Base-by-base conservation (phyloP, 2,329 filamentous ascomycete species). In the Plectosphaerella cucumerina region DNA sequence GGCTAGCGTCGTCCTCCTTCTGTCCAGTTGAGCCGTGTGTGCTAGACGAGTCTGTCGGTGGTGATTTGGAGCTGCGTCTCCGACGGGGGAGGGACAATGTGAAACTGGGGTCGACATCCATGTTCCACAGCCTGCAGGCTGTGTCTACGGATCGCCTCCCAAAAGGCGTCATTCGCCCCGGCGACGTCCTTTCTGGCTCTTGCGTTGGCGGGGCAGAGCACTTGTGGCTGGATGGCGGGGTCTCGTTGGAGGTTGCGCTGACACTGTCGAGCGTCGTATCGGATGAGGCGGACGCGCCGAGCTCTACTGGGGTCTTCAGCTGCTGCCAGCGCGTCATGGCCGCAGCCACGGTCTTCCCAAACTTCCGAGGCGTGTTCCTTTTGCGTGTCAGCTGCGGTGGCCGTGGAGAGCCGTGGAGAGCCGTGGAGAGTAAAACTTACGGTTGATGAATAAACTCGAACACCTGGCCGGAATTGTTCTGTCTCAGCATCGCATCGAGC, bases 361-460 rank as follows among this genome's bases (percentile, higher is more conserved):
- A 50, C 26, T 59, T 59, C 21, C 56, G 47, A 2, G 58, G 58
- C 8, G 47, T 48, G 34, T 48, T 12, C 53, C 58, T 20, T 2
- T 42, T 5, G 9, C 20, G 12, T 15, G 17, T 42, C 9, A 42
- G 39, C 39, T 17, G 42, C 8, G 21, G 4, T 3, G 4, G 17
- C 14, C 20, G n/a, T 18, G 6, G n/a, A n/a, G n/a, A n/a, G n/a
- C n/a, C n/a, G n/a, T n/a, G n/a, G n/a, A n/a, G n/a, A n/a, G n/a
- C n/a, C n/a, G n/a, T n/a, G n/a, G n/a, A n/a, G n/a, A n/a, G n/a
- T n/a, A n/a, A n/a, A 2, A 55, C 58, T 50, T 43, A 59, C 58
- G 58, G 58, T 20, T 59, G 58, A 6, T 57, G 53, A 10, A 59
- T 53, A 8, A 59, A 56, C 43, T 59, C 58, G 47, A 59, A 57